A percentile compares a stretch with the other conserved stretches of the same genome.
Evolutionary conservation across 2,329 filamentous ascomycete genomes (phyloP).

Genomic region (Amylocarpus encephaloides): DNA sequence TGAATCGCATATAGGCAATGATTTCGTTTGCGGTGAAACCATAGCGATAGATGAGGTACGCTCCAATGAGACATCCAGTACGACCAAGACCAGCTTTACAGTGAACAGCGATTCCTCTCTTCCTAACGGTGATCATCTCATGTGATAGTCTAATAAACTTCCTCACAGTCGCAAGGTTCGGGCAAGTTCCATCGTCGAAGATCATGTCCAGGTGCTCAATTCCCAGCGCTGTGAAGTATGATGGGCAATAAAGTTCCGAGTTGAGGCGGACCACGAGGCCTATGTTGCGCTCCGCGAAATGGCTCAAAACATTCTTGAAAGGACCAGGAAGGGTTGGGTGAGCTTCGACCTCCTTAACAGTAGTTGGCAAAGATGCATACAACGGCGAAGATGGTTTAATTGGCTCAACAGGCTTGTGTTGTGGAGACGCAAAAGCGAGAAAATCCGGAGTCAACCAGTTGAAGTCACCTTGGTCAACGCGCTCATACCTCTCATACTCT

Average conservation of each 20-base stretch:
- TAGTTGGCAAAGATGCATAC: conserved; percentile 69
- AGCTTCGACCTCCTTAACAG: conserved; percentile 63
- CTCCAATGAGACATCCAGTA: conserved; percentile 93
- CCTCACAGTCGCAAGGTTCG: conserved; percentile 77
- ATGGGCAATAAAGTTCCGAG: conserved; percentile 89
- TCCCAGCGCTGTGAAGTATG: conserved; percentile 92
- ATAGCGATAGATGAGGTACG: conserved; percentile 94
- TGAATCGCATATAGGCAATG: conserved; percentile 98
- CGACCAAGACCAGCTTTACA: conserved; percentile 96
- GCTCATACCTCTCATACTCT: conserved; percentile 93
- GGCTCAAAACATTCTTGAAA: conserved; percentile 91
- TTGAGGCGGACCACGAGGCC: conserved; percentile 93
- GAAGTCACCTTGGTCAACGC: conserved; percentile 98
- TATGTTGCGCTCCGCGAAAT: conserved; percentile 83
- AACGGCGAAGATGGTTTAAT: conserved; percentile 67
- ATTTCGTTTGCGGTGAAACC: conserved; percentile 97
- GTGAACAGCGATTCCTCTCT: conserved; percentile 92
- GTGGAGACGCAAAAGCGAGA: conserved; percentile 91
- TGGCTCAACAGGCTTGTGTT: conserved; percentile 68
- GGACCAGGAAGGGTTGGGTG: conserved; percentile 69
- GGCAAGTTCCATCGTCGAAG: conserved; percentile 96
- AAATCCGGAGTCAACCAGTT: conserved; percentile 98
- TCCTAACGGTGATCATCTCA: conserved; percentile 84
- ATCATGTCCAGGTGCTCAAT: conserved; percentile 99
- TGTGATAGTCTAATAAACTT: conserved; percentile 94